phyloP scores from a whole-genome alignment of 2,329 filamentous ascomycete genomes.

The Botryotinia globosa region DNA sequence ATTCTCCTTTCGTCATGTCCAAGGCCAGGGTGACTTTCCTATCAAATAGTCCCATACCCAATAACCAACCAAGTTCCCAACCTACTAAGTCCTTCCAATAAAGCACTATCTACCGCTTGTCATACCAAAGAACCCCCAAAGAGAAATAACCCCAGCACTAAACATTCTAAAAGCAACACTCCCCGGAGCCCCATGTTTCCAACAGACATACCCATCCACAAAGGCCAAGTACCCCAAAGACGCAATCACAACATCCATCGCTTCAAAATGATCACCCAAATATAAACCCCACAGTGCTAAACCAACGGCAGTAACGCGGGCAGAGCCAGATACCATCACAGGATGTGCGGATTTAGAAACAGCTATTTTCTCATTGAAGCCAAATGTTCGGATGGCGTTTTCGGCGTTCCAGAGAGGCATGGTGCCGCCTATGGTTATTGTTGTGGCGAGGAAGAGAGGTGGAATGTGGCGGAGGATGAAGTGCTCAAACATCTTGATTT shows the following conservation, averaged over 20 bases:
- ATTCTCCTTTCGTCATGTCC: neutral
- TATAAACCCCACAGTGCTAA: neutral
- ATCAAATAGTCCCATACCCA: neutral
- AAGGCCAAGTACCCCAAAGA: neutral
- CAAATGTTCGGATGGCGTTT: neutral
- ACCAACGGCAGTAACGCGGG: neutral
- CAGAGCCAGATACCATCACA: neutral
- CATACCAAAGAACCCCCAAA: neutral
- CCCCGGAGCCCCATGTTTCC: neutral
- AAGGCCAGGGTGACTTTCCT: neutral
- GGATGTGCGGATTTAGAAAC: neutral
- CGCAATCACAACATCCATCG: neutral
- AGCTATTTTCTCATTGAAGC: neutral
- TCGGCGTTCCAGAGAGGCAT: neutral
- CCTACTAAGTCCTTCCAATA: fast-evolving
- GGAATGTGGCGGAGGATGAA: neutral
- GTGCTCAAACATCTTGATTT: neutral
- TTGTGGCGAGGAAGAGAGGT: neutral
- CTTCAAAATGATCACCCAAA: neutral
- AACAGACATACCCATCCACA: neutral
- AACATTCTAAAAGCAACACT: neutral
- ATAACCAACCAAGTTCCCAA: neutral
- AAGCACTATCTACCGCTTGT: neutral
- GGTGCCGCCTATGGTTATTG: neutral
- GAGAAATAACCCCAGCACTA: neutral